Conservation (phyloP, 768 basidiomycete species). For the Lactarius psammicola region DNA sequence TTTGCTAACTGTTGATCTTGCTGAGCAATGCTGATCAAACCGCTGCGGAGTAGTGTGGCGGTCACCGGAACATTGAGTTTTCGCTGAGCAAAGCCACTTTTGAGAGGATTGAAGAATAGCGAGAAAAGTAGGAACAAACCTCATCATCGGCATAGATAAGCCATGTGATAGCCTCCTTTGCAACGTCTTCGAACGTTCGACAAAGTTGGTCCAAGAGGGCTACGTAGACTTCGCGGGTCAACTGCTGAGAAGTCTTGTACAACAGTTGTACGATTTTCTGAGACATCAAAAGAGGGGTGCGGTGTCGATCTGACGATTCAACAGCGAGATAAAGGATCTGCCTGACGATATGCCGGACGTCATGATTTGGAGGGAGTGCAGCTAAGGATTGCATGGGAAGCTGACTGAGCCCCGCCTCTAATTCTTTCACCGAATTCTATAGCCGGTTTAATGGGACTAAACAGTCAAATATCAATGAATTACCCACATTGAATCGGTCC, state of each 20-base stretch:
- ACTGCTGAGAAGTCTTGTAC: constrained; percentile 82
- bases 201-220: constrained; percentile 87
- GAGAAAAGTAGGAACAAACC: constrained; percentile 45
- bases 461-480: not conserved
- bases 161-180: constrained; percentile 97
- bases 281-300: constrained; percentile 87
- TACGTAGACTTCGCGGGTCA: constrained; percentile 93
- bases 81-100: constrained; percentile 51
- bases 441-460: constrained; percentile 18
- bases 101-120: not conserved
- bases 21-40: constrained; percentile 70
- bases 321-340: constrained; percentile 82
- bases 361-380: constrained; percentile 76
- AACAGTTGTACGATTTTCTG: constrained; percentile 96
- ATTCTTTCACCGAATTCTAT: constrained; percentile 52
- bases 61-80: constrained; percentile 97
- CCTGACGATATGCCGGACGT: constrained; percentile 79
- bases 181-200: constrained; percentile 85
- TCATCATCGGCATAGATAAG: constrained; percentile 95
- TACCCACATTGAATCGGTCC: constrained; percentile 78
- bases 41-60: constrained; percentile 79
- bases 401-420: constrained; percentile 79
- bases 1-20: constrained; percentile 92
- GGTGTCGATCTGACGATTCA: constrained; percentile 73
- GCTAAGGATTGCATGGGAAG: constrained; percentile 70